phyloP scores from a whole-genome alignment of 352 stramenopile species.

The Phytophthora europaea region DNA sequence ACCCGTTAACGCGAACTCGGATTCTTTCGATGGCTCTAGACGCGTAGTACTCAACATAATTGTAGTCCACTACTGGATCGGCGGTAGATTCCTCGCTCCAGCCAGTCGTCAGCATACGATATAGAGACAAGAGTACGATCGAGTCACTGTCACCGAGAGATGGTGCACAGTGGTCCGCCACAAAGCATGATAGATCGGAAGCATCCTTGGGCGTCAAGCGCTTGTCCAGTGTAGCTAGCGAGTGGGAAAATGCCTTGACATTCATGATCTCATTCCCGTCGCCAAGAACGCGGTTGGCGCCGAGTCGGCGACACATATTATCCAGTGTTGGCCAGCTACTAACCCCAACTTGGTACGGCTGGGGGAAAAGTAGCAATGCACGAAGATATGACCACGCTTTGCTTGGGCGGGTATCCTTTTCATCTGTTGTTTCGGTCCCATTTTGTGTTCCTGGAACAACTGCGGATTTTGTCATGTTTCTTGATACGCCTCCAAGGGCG shows the following conservation, averaged over 20 bases:
- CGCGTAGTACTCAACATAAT: slow-evolving; percentile 22
- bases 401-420: background rate
- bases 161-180: slow-evolving; percentile 29
- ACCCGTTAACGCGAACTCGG: slow-evolving; percentile 20
- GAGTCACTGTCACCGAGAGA: slow-evolving; percentile 20
- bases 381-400: slow-evolving; percentile 40
- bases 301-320: slow-evolving; percentile 56
- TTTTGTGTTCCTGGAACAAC: background rate
- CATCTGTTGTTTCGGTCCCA: background rate
- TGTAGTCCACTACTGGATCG: slow-evolving; percentile 12
- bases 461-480: background rate
- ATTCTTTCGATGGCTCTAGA: slow-evolving; percentile 39
- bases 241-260: slow-evolving; percentile 56
- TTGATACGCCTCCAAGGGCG: background rate
- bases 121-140: slow-evolving; percentile 39
- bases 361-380: slow-evolving; percentile 29
- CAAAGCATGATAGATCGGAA: slow-evolving; percentile 34
- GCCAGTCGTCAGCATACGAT: slow-evolving; percentile 20
- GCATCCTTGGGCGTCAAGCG: slow-evolving; percentile 49
- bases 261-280: slow-evolving; percentile 76
- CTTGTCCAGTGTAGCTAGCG: slow-evolving; percentile 51
- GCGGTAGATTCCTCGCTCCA: background rate
- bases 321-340: slow-evolving; percentile 44
- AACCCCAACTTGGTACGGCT: slow-evolving; percentile 9
- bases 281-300: slow-evolving; percentile 66